Evolutionary conservation across 1,139 yeast genomes (phyloP), one percentile per base, ranked within the genome.

Genomic region (Saccharomyces hybrid): DNA sequence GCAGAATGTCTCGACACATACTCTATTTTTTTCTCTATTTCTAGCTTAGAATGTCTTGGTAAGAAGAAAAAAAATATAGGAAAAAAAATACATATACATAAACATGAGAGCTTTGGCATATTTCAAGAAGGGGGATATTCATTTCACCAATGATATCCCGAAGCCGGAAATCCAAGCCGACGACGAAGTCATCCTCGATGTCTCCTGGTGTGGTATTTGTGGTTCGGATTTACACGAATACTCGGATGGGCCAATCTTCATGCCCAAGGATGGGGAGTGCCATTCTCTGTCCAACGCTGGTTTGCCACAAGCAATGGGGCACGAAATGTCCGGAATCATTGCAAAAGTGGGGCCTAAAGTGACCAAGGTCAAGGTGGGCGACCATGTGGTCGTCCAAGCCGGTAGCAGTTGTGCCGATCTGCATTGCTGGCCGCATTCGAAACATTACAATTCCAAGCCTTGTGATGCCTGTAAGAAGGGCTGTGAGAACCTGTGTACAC

Each of bases 191-290:
- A 68, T 78, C 30, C 65, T 79, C 48, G 78, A 75, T 44, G 74
- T 79, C 9, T 69, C 72, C 4, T 77, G 71, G 64, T 77, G 81
- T 61, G 82, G 83, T 1, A 77, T 79, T 46, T 79, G 83, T 60
- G 83, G 83, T 8, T 70, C 79, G 1, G 83, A 79, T 60, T 66
- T 79, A 47, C 79, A 78, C 58, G 82, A 78, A 59, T 73, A 68
- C 57, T 58, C 70, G 11, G 74, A 74, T 34, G 79, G 79, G 1
- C 82, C 83, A 16, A 76, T 77, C 54, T 78, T 79, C 59, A 75
- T 77, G 63, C 65, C 65, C 3, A 52, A 60, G 28, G 66, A 67
- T 49, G 70, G 69, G 8, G 65, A 63, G 5, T 68, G 68, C 5
- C 69, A 73, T 57, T 63, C 63, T 8, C 59, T 72, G 47, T 72